Base-by-base conservation (phyloP, 352 stramenopile genomes). In the Phytophthora lateralis region DNA sequence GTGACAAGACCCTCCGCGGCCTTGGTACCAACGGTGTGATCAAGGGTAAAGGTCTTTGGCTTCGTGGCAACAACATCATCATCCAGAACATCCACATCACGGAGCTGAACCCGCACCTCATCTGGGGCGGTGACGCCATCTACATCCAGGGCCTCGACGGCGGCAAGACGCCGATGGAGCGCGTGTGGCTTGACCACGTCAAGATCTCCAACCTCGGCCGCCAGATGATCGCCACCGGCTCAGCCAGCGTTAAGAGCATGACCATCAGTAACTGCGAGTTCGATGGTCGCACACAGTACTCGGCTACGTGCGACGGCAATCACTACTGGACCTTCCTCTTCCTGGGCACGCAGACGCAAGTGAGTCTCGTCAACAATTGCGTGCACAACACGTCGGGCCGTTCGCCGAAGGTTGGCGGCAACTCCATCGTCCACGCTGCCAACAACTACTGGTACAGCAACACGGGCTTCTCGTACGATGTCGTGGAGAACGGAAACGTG, bases 381-480 rank as follows among this genome's bases (percentile, higher is more conserved):
- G 50, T 82, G 24, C 73, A 79, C 63, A 51, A 70, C 44, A 82
- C 66, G 50, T 82, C 73, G 4, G 70, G 70, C 1, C 70, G 70
- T 44, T 71, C 66, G 7, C 70, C 73, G 45, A 73, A 73, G 53
- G 61, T 69, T 35, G 57, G 56, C 20, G 64, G 52, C 35, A 64
- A 10, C 58, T 60, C 69, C 21, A 29, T 73, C 26, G 60, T 64
- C 11, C 71, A 80, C 48, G 58, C 69, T 4, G 71, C 55, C 32
- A 80, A 80, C 62, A 83, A 83, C 69, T 76, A 80, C 65, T 83
- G 71, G 71, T 66, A 51, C 34, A 69, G 68, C 58, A 83, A 76
- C 57, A 67, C 71, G 27, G 71, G 63, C 15, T 62, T 59, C 55
- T 71, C 65, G 43, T 82, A 76, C 46, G 71, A 80, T n/a, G 53